Base-by-base conservation (phyloP, 164 flowering plant species). In the Cinnamomum micranthum region DNA sequence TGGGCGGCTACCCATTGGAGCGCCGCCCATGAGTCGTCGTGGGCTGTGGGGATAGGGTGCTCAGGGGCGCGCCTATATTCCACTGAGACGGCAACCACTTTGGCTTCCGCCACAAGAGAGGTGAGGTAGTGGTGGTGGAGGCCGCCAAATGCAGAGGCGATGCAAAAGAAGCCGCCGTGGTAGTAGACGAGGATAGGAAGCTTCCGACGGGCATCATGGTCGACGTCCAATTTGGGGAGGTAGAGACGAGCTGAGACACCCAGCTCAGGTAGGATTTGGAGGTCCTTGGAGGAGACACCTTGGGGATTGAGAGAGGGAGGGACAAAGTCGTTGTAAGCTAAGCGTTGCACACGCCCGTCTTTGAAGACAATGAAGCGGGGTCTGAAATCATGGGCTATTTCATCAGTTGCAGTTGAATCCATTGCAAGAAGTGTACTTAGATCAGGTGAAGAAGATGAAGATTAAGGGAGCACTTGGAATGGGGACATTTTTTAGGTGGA, bases 1-100 rank as follows among this genome's bases (percentile, higher is more conserved):
- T 82, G 85, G 35, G 81, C 23, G 13, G 84, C 80, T 5, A 85
- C 79, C 90, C 89, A 87, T 33, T 79, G 50, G 13, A 87, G 78
- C 0, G 83, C 87, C 0, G 68, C 82, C 84, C 82, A 82, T 1
- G 85, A 80, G 73, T 89, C 92, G 0, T 85, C 80, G 41, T 83
- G 81, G 31, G 92, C 92, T 0, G 80, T 71, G 0, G 89, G 91
- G 31, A 87, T 85, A 2, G 82, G 88, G 65, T 85, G 72, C 77
- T 89, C 92, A 0, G 92, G 92, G 13, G 85, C 89, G 11, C 50
- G 27, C 50, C 92, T 64, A 81, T 87, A 89, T 73, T 82, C 73
- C 1, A 87, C 84, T 0, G 91, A 87, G 51, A 87, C 77, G 13
- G 78, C 77, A 13, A 89, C 35, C 50, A 67, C 74, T 50, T 84